phyloP scores from a whole-genome alignment of 2,329 filamentous ascomycete genomes.

The Blastomyces gilchristii region DNA sequence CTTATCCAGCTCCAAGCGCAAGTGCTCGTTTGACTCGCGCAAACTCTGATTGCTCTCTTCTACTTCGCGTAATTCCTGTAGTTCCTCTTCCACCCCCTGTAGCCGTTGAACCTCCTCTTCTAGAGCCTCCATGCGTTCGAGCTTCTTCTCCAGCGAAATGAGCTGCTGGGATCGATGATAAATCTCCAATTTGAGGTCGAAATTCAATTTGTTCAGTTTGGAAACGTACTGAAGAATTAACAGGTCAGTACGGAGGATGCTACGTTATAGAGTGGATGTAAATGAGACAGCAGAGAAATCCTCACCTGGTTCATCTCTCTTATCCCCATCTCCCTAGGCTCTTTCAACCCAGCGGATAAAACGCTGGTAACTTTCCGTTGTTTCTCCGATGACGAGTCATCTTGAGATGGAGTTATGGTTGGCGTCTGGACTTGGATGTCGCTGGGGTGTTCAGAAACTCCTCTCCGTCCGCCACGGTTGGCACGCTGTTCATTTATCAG shows the following conservation, averaged over 20 bases:
- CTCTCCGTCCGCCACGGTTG: conserved; percentile 22
- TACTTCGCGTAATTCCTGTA: conserved; percentile 29
- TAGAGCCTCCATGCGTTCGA: conserved; percentile 30
- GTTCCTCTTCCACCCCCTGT: conserved; percentile 25
- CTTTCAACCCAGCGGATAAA: conserved; percentile 24
- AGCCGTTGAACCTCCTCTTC: conserved; percentile 28
- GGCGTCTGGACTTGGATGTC: conserved; percentile 16
- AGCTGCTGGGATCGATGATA: conserved; percentile 33
- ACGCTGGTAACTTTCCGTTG: conserved; percentile 24
- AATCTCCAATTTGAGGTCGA: conserved; percentile 35
- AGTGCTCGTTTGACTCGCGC: conserved; percentile 29
- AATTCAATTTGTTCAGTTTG: conserved; percentile 36
- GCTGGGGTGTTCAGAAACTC: conserved; percentile 21
- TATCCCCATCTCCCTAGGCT: conserved; percentile 33
- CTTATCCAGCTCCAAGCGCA: conserved; percentile 30
- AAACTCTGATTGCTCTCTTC: conserved; percentile 29
- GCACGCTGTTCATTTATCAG: conserved; percentile 35
- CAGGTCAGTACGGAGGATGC: background rate
- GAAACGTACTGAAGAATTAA: conserved; percentile 29
- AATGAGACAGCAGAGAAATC: background rate
- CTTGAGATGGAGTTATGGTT: conserved; percentile 20
- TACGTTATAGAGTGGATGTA: background rate
- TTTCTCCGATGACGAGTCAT: conserved; percentile 28
- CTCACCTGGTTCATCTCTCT: conserved; percentile 35
- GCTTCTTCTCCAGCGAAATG: conserved; percentile 26